A percentile compares a stretch with the other conserved stretches of the same genome.
phyloP scores from a whole-genome alignment of 208 protist species.

The Strigomonas galati region DNA sequence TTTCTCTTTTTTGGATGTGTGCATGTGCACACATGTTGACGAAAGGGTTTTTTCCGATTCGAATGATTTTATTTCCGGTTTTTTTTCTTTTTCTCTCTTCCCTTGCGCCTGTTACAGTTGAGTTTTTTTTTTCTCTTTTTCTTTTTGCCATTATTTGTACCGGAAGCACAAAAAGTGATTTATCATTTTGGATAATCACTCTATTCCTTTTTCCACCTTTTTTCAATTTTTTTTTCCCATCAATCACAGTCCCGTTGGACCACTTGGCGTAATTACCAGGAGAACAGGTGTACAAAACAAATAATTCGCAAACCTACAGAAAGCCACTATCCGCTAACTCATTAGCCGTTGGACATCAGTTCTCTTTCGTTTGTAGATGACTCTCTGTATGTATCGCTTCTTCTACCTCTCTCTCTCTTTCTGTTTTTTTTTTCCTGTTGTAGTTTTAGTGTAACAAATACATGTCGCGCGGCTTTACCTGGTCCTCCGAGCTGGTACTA shows the following conservation, averaged over 20 bases:
- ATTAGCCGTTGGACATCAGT: no score
- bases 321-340: no score
- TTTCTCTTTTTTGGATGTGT: no score
- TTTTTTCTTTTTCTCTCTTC: constrained; percentile 18
- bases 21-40: no score
- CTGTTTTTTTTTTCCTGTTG: constrained; percentile 6
- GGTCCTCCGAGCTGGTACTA: not conserved
- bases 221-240: constrained; percentile 2
- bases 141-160: constrained; percentile 9
- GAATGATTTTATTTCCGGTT: not conserved
- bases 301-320: no score
- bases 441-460: not conserved
- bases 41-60: constrained; percentile 3
- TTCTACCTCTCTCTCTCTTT: constrained; percentile 1
- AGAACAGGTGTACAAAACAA: no score
- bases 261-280: no score
- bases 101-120: constrained; percentile 1
- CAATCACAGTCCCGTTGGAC: no score
- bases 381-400: not conserved
- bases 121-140: constrained; percentile 13
- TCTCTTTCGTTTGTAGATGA: constrained; percentile 9
- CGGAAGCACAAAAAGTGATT: not conserved
- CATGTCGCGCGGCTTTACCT: not conserved
- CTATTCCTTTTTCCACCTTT: constrained; percentile 10
- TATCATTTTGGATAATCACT: not conserved